Conservation (phyloP, 306 rosid species). For the Prunus dulcis region DNA sequence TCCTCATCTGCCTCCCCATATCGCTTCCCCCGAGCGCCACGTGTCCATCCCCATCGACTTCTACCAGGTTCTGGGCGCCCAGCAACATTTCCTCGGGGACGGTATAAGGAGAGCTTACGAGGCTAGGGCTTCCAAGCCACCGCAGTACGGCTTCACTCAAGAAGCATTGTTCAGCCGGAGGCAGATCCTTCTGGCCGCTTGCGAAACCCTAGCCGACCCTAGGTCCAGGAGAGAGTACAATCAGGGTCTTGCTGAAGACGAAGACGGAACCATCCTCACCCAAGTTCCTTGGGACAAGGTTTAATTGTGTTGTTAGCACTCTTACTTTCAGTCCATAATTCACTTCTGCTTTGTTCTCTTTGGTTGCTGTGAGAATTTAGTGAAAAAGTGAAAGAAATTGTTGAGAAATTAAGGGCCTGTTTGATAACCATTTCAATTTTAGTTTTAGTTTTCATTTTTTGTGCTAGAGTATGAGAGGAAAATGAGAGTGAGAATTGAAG, state of each 20-base stretch:
- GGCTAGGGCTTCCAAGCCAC: conserved; percentile 80
- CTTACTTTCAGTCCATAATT: neutral
- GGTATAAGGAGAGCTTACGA: conserved; percentile 84
- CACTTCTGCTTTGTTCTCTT: neutral
- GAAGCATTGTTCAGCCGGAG: conserved; percentile 80
- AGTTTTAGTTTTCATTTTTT: too few species aligned
- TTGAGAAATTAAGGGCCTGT: neutral
- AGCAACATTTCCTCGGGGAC: conserved; percentile 86
- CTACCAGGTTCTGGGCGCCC: conserved; percentile 78
- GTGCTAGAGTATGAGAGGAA: too few species aligned
- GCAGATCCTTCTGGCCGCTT: conserved; percentile 87
- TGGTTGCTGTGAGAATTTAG: neutral
- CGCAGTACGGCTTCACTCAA: conserved; percentile 78
- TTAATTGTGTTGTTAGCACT: neutral
- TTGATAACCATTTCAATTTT: too few species aligned
- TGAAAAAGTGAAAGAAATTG: neutral
- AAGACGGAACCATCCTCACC: conserved; percentile 57
- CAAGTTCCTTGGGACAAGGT: conserved; percentile 93
- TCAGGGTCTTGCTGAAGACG: conserved; percentile 60
- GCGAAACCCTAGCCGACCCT: conserved; percentile 79
- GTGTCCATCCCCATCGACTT: conserved; percentile 72
- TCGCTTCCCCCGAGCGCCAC: conserved; percentile 57
- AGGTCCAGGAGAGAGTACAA: conserved; percentile 78
- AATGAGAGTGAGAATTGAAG: neutral
- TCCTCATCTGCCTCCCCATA: conserved; percentile 32